Percentiles rank a stretch among this genome's conserved stretches.
phyloP scores from a whole-genome alignment of 352 stramenopile species.

The Phytophthora sp. region DNA sequence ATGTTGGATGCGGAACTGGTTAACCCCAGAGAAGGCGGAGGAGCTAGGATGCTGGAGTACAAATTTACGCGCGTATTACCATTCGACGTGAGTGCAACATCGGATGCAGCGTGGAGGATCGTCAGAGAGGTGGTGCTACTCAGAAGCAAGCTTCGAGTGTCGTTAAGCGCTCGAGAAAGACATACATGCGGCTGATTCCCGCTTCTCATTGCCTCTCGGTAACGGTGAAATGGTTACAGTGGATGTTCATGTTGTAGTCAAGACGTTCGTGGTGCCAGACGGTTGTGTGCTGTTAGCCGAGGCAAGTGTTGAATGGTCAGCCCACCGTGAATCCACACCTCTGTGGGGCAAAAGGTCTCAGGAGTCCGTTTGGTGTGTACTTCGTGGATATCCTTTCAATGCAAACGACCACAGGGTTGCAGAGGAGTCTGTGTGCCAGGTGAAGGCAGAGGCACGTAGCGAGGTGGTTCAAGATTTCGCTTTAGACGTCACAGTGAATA shows the following conservation, averaged over 20 bases:
- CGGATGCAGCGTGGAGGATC: neutral
- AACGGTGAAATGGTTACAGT: neutral
- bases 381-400: neutral
- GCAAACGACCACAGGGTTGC: no score
- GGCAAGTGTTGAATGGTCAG: neutral
- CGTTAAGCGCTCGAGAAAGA: neutral
- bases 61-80: neutral
- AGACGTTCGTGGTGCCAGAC: neutral
- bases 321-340: neutral
- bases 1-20: neutral
- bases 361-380: constrained; percentile 2
- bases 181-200: neutral
- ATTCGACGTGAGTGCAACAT: neutral
- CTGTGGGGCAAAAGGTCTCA: neutral
- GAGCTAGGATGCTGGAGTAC: neutral
- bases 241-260: constrained; percentile 2
- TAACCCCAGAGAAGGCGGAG: neutral
- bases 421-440: neutral
- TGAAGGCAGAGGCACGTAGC: neutral
- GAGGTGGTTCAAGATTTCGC: neutral
- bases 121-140: neutral
- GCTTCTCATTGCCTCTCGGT: neutral
- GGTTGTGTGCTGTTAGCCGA: constrained; percentile 1
- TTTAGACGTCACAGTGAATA: no score
- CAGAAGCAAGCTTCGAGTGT: constrained; percentile 1